Evolutionary conservation across 176 grass and related monocot genomes (phyloP).

Genomic region (Sorghum bicolor): DNA sequence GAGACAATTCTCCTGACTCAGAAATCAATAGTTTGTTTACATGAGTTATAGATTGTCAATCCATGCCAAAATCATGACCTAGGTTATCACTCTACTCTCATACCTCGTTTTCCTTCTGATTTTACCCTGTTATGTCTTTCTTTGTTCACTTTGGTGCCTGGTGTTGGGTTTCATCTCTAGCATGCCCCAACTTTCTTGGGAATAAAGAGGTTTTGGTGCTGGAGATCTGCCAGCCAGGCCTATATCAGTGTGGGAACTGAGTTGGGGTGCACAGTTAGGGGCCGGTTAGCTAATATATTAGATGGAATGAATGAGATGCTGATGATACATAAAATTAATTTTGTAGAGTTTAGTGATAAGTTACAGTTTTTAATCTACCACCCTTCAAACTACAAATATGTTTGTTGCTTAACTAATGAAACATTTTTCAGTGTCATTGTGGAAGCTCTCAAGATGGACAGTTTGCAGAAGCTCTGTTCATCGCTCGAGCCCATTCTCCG

Average conservation of each 20-base stretch:
- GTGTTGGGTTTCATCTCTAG: background rate
- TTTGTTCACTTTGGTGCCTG: background rate
- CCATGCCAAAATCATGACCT: background rate
- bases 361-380: background rate
- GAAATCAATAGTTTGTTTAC: background rate
- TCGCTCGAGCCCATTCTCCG: constrained; percentile 92
- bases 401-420: background rate
- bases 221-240: background rate
- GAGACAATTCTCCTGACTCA: background rate
- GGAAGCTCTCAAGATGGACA: constrained; percentile 96
- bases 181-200: background rate
- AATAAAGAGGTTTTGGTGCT: background rate
- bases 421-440: constrained; percentile 86
- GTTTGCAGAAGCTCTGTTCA: constrained; percentile 95
- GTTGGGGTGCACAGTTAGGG: background rate
- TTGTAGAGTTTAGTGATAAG: background rate
- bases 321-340: background rate
- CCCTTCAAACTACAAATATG: background rate
- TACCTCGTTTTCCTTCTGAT: too few relatives aligned
- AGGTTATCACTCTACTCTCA: background rate
- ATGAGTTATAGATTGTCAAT: background rate
- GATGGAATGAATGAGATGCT: background rate
- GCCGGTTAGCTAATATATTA: background rate
- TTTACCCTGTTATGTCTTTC: background rate
- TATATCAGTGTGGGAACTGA: background rate